phyloP scores from a whole-genome alignment of 1,284 basidiomycete species.

The Fistulinella cinereoalba region DNA sequence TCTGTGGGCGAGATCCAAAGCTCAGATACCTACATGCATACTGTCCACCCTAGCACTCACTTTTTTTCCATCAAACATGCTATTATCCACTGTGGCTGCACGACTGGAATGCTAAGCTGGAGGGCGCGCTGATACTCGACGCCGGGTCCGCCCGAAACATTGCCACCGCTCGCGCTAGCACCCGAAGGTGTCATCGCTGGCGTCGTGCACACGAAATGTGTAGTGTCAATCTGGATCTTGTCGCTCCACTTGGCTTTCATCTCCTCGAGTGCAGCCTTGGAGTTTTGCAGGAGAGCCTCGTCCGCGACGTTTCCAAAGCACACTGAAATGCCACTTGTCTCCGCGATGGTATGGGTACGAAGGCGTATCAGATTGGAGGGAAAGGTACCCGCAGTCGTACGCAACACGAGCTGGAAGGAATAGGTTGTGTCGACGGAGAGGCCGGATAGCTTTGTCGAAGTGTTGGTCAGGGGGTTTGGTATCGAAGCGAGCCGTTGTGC shows the following conservation, averaged over 20 bases:
- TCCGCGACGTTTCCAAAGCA: constrained; percentile 90
- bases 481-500: constrained; percentile 83
- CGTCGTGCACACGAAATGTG: constrained; percentile 93
- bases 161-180: constrained; percentile 49
- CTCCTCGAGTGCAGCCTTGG: constrained; percentile 71
- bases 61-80: constrained; percentile 81
- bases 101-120: constrained; percentile 86
- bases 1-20: constrained; percentile 45
- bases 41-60: constrained; percentile 42
- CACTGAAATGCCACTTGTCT: constrained; percentile 89
- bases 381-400: constrained; percentile 86
- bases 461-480: constrained; percentile 77
- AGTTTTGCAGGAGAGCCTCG: constrained; percentile 68
- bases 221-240: constrained; percentile 94
- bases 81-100: constrained; percentile 87
- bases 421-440: constrained; percentile 87
- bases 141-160: constrained; percentile 53
- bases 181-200: constrained; percentile 67
- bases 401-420: constrained; percentile 87
- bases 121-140: constrained; percentile 89
- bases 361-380: constrained; percentile 80
- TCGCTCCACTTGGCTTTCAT: constrained; percentile 87
- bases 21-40: neutral
- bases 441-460: constrained; percentile 87
- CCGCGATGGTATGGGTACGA: constrained; percentile 88